Conservation (phyloP, 805 yeast species). For the Ascoidea tarda region DNA sequence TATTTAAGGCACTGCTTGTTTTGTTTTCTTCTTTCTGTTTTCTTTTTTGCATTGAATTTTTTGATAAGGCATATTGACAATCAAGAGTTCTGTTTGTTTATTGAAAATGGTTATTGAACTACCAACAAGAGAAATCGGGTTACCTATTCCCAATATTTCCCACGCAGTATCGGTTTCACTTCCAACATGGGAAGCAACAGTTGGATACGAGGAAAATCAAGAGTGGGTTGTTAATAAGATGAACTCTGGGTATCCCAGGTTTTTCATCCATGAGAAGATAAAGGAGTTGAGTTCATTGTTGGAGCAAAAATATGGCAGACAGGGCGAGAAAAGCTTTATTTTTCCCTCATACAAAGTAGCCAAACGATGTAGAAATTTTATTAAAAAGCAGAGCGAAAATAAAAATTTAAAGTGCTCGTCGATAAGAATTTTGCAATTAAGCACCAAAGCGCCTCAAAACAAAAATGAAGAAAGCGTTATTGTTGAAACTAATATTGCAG, state of each 20-base stretch:
- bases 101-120: no score
- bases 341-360: slow-evolving; percentile 74
- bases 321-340: slow-evolving; percentile 59
- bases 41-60: no score
- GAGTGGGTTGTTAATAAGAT: slow-evolving; percentile 64
- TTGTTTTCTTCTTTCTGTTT: no score
- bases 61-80: no score
- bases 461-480: slow-evolving; percentile 45
- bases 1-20: no score
- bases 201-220: slow-evolving; percentile 87
- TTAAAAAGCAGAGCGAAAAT: slow-evolving; percentile 27
- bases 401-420: slow-evolving; percentile 16
- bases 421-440: slow-evolving; percentile 57
- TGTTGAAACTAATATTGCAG: slow-evolving; percentile 58
- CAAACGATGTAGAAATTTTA: slow-evolving; percentile 71
- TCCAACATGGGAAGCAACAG: slow-evolving; percentile 90
- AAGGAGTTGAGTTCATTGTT: slow-evolving; percentile 39
- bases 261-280: slow-evolving; percentile 53
- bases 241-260: slow-evolving; percentile 84
- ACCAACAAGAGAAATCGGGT: slow-evolving; percentile 40
- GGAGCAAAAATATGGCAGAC: slow-evolving; percentile 63
- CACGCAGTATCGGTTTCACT: slow-evolving; percentile 93
- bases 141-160: slow-evolving; percentile 75
- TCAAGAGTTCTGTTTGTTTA: no score
- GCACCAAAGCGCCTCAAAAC: slow-evolving; percentile 51